These are phyloP conservation scores for Phaeosphaeriaceae sp. DNA, from an alignment of 2,329 filamentous ascomycete genomes.

Conservation along the genomic window DNA sequence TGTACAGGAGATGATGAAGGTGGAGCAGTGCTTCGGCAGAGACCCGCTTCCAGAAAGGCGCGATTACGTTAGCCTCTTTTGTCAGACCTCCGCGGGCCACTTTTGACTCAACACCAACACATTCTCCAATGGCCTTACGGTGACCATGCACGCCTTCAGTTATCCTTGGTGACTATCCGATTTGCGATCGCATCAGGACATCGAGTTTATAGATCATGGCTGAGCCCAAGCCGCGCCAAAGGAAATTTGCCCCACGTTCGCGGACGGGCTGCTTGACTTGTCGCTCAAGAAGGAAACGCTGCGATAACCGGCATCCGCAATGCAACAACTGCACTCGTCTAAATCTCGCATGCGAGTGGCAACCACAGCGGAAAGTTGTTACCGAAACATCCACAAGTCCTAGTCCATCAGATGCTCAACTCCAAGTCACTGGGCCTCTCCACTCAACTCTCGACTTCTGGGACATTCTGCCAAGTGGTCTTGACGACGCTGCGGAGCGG, in stretches of 20 bases:
- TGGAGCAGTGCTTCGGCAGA: neutral
- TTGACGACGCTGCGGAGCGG: slow-evolving; percentile 29
- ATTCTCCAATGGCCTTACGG: slow-evolving; percentile 5
- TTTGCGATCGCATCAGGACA: neutral
- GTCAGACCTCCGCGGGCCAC: neutral
- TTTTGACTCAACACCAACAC: slow-evolving; percentile 13
- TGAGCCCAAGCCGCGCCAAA: slow-evolving; percentile 41
- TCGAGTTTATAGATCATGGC: slow-evolving; percentile 29
- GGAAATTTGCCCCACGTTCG: slow-evolving; percentile 47
- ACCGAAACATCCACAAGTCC: slow-evolving; percentile 7
- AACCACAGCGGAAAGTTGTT: slow-evolving; percentile 36
- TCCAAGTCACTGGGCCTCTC: slow-evolving; percentile 21
- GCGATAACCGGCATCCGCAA: slow-evolving; percentile 42
- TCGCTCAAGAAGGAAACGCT: slow-evolving; percentile 43
- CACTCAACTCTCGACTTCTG: slow-evolving; percentile 36
- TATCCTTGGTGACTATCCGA: slow-evolving; percentile 21
- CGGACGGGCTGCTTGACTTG: slow-evolving; percentile 47
- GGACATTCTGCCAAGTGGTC: slow-evolving; percentile 36
- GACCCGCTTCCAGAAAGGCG: slow-evolving; percentile 5
- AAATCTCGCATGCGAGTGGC: slow-evolving; percentile 46
- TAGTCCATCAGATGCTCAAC: slow-evolving; percentile 19
- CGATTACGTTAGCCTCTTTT: neutral
- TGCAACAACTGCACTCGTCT: slow-evolving; percentile 45
- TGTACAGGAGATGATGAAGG: neutral
- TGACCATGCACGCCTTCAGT: slow-evolving; percentile 14